phyloP scores from a whole-genome alignment of 1,139 yeast genomes.

The Diutina ranongensis region DNA sequence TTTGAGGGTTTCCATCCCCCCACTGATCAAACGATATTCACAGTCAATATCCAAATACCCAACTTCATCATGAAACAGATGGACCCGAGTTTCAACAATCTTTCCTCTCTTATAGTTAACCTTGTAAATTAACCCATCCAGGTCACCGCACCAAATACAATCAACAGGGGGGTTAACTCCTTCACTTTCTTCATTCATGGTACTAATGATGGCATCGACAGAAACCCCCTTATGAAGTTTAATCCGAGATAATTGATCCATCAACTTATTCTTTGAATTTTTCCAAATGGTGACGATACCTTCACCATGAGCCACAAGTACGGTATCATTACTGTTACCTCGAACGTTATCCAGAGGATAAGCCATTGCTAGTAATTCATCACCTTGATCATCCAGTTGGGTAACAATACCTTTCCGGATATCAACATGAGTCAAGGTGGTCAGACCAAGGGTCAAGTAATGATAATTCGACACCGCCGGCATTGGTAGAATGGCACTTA shows the following conservation, averaged over 20 bases:
- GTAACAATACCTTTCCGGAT: conserved; percentile 55
- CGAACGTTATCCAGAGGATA: conserved; percentile 38
- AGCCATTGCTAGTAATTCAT: conserved; percentile 70
- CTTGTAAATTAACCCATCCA: conserved; percentile 68
- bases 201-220: conserved; percentile 65
- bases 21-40: conserved; percentile 67
- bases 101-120: conserved; percentile 56
- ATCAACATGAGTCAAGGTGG: conserved; percentile 73
- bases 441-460: conserved; percentile 71
- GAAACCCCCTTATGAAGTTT: conserved; percentile 62
- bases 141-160: conserved; percentile 74
- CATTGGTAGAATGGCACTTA: conserved; percentile 62
- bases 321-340: conserved; percentile 48
- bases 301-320: conserved; percentile 75
- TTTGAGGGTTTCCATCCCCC: conserved; percentile 71
- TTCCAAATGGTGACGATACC: conserved; percentile 93
- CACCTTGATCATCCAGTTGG: conserved; percentile 84
- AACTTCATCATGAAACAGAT: conserved; percentile 55
- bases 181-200: conserved; percentile 48
- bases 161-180: conserved; percentile 14
- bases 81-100: conserved; percentile 56
- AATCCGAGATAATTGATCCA: conserved; percentile 76
- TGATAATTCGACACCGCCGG: conserved; percentile 68
- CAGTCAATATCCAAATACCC: conserved; percentile 65
- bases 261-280: conserved; percentile 49